Evolutionary conservation across 495 filamentous ascomycete genomes (phyloP).

Genomic region (Extremus antarcticus): DNA sequence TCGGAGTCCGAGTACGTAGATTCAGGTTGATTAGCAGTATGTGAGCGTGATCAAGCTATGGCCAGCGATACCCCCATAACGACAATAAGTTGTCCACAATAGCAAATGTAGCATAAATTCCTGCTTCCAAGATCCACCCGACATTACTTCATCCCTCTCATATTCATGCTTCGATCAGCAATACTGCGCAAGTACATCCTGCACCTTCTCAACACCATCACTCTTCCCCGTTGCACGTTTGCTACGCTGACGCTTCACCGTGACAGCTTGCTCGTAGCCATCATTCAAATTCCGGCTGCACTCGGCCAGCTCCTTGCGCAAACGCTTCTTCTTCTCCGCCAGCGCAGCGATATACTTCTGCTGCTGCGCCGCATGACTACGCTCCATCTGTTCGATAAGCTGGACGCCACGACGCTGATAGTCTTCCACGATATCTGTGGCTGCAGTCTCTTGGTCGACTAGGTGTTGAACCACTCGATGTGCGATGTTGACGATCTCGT

Average conservation of each 20-base stretch:
- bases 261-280: background rate
- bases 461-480: slow-evolving; percentile 14
- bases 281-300: background rate
- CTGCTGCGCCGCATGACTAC: background rate
- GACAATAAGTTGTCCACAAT: background rate
- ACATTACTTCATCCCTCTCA: background rate
- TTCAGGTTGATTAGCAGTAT: too few species aligned
- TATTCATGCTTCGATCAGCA: background rate
- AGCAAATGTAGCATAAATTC: background rate
- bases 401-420: slow-evolving; percentile 8
- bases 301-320: background rate
- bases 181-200: background rate
- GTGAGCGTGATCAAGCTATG: background rate
- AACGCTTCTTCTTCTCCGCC: background rate
- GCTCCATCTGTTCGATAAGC: slow-evolving; percentile 12
- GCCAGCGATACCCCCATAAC: background rate
- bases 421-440: slow-evolving; percentile 9
- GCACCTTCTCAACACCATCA: background rate
- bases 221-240: background rate
- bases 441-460: slow-evolving; percentile 14
- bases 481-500: slow-evolving; percentile 16
- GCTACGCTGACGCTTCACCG: background rate
- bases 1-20: too few species aligned
- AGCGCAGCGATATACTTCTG: slow-evolving; percentile 3
- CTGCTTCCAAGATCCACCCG: background rate